A percentile compares a stretch with the other conserved stretches of the same genome.
These are phyloP conservation scores for Globisporangium takayamanum DNA, from an alignment of 352 stramenopile species.

Conservation along the genomic window DNA sequence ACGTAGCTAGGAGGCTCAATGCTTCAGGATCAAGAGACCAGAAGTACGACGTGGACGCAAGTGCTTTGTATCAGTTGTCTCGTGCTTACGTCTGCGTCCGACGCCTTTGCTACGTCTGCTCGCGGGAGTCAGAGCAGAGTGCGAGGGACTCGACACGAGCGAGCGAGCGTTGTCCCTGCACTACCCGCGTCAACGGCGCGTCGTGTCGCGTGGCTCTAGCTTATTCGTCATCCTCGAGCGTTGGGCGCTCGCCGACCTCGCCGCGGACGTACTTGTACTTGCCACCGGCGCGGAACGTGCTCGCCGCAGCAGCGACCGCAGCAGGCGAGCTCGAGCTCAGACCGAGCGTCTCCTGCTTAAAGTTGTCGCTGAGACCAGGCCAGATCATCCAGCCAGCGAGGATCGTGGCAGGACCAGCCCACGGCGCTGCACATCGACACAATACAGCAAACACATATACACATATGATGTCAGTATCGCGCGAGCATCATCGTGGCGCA, in stretches of 20 bases:
- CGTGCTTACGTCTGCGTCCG: not conserved
- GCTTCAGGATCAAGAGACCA: too few relatives aligned
- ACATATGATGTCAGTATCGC: not conserved
- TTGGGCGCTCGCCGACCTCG: constrained; percentile 71
- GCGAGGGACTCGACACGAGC: too few relatives aligned
- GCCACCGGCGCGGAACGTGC: constrained; percentile 43
- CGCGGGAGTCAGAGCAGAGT: not conserved
- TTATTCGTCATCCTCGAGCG: constrained; percentile 66
- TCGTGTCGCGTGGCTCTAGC: not conserved
- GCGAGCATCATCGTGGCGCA: not conserved
- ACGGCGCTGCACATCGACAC: constrained; percentile 26
- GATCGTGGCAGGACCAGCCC: constrained; percentile 41
- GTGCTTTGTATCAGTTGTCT: not conserved
- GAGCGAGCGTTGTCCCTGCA: not conserved
- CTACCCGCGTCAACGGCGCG: not conserved
- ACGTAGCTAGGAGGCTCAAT: too few relatives aligned
- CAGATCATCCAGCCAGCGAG: constrained; percentile 64
- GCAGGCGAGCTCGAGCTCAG: constrained; percentile 28
- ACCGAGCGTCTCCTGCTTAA: constrained; percentile 74
- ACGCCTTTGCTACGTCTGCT: not conserved
- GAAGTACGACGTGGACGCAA: not conserved
- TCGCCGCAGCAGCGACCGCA: constrained; percentile 1
- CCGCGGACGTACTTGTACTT: constrained; percentile 78
- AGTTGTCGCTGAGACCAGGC: constrained; percentile 56
- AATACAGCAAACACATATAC: not conserved